These are phyloP conservation scores for Bonnemaisonia californica DNA, from an alignment of 31 red algal genomes.

Conservation along the genomic window DNA sequence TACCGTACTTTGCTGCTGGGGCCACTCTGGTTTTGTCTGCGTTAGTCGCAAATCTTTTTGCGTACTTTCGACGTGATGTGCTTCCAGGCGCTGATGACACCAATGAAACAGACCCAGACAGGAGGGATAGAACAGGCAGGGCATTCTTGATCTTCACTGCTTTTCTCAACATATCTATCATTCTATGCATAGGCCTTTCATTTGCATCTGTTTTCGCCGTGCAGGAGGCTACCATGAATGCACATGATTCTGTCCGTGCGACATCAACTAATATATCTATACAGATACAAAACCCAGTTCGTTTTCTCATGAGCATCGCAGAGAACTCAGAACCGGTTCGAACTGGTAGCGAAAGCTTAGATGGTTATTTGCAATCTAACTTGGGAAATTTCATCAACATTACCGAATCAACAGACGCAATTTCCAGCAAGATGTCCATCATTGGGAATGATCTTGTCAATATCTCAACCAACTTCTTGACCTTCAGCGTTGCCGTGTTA, in stretches of 20 bases:
- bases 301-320: not conserved
- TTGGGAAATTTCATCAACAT: not conserved
- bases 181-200: slow-evolving; percentile 32
- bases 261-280: not conserved
- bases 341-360: not conserved
- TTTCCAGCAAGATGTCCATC: slow-evolving; percentile 14
- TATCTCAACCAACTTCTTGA: slow-evolving; percentile 29
- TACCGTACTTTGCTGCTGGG: slow-evolving; percentile 46
- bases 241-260: slow-evolving; percentile 19
- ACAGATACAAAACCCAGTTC: slow-evolving; percentile 16
- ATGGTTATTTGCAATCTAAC: slow-evolving; percentile 2
- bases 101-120: slow-evolving; percentile 38
- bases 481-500: slow-evolving; percentile 35
- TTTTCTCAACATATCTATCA: slow-evolving; percentile 58
- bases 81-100: slow-evolving; percentile 51
- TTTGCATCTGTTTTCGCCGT: slow-evolving; percentile 26
- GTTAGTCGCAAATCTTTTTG: slow-evolving; percentile 41
- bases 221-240: slow-evolving; percentile 20
- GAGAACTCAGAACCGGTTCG: not conserved
- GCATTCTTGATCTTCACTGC: slow-evolving; percentile 41
- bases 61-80: slow-evolving; percentile 6
- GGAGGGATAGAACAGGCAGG: slow-evolving; percentile 30
- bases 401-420: not conserved
- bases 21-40: slow-evolving; percentile 14
- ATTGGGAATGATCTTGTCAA: slow-evolving; percentile 24